Evolutionary conservation across 2,329 filamentous ascomycete species (phyloP).

Genomic region (Penicillium sp.): DNA sequence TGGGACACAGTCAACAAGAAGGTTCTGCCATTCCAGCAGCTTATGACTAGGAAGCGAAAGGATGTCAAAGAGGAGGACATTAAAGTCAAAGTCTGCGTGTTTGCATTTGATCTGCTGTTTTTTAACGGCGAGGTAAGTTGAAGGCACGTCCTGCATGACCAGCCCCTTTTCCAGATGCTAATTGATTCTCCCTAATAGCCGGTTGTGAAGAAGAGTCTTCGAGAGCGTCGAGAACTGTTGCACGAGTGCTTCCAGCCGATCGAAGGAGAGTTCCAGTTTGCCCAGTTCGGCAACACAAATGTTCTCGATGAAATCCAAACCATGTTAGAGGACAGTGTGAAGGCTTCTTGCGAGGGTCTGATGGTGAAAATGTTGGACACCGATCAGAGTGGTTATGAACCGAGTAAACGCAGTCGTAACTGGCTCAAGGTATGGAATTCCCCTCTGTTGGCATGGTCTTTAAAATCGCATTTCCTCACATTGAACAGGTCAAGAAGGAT

Average conservation of each 20-base stretch:
- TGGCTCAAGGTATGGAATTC: constrained; percentile 79
- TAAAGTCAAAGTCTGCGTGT: constrained; percentile 95
- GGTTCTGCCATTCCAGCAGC: constrained; percentile 92
- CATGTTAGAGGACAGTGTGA: constrained; percentile 91
- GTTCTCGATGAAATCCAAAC: constrained; percentile 92
- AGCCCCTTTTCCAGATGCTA: neutral
- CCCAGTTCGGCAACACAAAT: constrained; percentile 81
- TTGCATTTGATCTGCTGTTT: constrained; percentile 93
- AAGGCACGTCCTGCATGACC: neutral
- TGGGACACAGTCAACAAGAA: constrained; percentile 97
- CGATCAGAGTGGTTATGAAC: constrained; percentile 89
- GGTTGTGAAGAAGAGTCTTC: constrained; percentile 82
- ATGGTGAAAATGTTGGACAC: constrained; percentile 99
- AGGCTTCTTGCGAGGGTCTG: constrained; percentile 92
- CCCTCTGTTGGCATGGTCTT: neutral
- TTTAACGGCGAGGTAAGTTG: constrained; percentile 75
- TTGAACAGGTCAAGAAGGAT: constrained; percentile 84
- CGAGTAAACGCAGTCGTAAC: constrained; percentile 92
- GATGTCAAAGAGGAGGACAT: constrained; percentile 95
- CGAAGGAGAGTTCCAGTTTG: constrained; percentile 91
- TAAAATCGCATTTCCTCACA: constrained; percentile 7
- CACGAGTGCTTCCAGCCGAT: constrained; percentile 72
- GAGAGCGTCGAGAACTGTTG: constrained; percentile 79
- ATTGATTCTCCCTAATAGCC: constrained; percentile 50
- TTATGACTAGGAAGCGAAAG: constrained; percentile 98